Percentiles rank a stretch among this genome's conserved stretches.
These are phyloP conservation scores for Pyricularia sp. DNA, from an alignment of 2,329 filamentous ascomycete species.

Conservation along the genomic window DNA sequence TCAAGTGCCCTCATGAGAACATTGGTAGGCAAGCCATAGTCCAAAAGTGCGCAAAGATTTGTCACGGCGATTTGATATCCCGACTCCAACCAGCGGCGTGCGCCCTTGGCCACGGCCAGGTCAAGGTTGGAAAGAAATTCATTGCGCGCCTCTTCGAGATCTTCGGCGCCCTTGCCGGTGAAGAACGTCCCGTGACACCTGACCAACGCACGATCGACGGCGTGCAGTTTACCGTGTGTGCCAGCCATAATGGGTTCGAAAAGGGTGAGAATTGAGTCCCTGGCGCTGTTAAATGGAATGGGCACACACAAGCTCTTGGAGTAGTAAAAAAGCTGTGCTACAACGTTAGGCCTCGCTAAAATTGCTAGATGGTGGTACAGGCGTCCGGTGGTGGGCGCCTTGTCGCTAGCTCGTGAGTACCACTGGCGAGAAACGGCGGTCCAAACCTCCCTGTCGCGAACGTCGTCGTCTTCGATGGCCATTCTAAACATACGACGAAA, in stretches of 20 bases:
- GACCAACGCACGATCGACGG: slow-evolving; percentile 52
- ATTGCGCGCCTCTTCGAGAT: slow-evolving; percentile 31
- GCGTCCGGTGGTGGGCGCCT: slow-evolving; percentile 63
- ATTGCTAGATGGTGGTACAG: slow-evolving; percentile 87
- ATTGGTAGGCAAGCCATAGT: slow-evolving; percentile 42
- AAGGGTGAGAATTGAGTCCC: slow-evolving; percentile 60
- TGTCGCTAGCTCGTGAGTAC: slow-evolving; percentile 77
- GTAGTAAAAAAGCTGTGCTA: slow-evolving; percentile 67
- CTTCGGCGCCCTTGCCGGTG: slow-evolving; percentile 34
- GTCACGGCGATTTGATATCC: slow-evolving; percentile 49
- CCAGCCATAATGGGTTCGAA: slow-evolving; percentile 47
- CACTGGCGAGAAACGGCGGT: slow-evolving; percentile 69
- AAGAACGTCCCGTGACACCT: slow-evolving; percentile 58
- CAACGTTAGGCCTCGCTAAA: slow-evolving; percentile 56
- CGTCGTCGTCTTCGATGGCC: slow-evolving; percentile 81
- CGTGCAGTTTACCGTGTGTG: slow-evolving; percentile 16
- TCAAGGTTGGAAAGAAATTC: slow-evolving; percentile 47
- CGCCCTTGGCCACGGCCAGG: slow-evolving; percentile 41
- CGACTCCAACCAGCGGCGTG: slow-evolving; percentile 41
- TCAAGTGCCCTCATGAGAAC: slow-evolving; percentile 30
- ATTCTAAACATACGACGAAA: slow-evolving; percentile 40
- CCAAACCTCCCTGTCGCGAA: slow-evolving; percentile 71
- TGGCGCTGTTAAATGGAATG: slow-evolving; percentile 56
- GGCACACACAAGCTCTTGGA: slow-evolving; percentile 60
- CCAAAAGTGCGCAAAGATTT: slow-evolving; percentile 41